Base-by-base conservation (phyloP, 2,329 filamentous ascomycete species). In the Endoconidiophora polonica region DNA sequence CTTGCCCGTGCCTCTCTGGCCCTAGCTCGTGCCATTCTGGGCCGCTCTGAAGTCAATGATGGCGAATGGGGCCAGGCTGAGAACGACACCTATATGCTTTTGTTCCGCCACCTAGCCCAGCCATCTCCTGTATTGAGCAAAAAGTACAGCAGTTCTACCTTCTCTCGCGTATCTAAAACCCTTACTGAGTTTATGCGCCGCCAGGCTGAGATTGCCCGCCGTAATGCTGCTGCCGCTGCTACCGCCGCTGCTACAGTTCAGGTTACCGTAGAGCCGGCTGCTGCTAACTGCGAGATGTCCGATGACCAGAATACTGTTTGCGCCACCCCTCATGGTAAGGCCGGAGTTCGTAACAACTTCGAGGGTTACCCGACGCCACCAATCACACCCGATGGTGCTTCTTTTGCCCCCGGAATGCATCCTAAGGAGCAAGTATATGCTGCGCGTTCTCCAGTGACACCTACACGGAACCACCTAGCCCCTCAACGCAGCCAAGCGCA, bases 1-100 rank as follows among this genome's bases (percentile, higher is more conserved):
- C 86, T 98, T 73, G 88, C 91, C 42, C 77, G 86, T 57, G 83
- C 87, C 41, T 86, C 88, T 9, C 72, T 96, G 50, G 86, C 86
- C 48, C 75, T 98, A 39, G 81, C 90, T 38, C 76, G 88, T 56
- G 90, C 85, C 61, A 86, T 98, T 55, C 75, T 96, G 9, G 80
- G 80, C 59, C 81, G 86, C 53, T 76, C 81, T 39, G 86, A 94
- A 63, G 73, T 81, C 56, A 77, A 77, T 55, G 80, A 85, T 54
- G 76, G 75, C 38, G 81, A 87, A 56, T 93, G 86, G 84, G 79
- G 81, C 57, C 74, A 78, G 52, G 76, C 77, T 50, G 82, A 86
- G 61, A 77, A 81, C 55, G 69, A 79, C 53, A 83, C 81, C 0
- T 66, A 81, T 46, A 62, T 80, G 50, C 68, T 72, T 1, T 66